These are phyloP conservation scores for Phaeosphaeria sp. DNA, from an alignment of 2,329 filamentous ascomycete genomes.

Conservation along the genomic window DNA sequence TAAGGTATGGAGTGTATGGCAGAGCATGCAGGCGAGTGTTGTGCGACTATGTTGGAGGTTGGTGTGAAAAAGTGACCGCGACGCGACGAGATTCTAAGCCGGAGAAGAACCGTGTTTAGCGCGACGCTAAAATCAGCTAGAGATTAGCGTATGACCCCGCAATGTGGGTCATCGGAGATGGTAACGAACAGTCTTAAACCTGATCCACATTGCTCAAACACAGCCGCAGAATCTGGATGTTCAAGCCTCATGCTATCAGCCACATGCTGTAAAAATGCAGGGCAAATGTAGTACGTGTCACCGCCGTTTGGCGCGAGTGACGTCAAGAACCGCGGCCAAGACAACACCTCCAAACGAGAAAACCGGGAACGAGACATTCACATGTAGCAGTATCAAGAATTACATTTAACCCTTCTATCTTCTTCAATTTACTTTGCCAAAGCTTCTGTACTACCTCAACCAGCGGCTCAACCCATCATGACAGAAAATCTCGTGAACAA, in stretches of 20 bases:
- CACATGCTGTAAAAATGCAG: neutral
- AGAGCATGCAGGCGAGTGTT: neutral
- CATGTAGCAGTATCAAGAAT: neutral
- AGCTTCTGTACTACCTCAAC: neutral
- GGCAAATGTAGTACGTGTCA: neutral
- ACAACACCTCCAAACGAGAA: constrained; percentile 7
- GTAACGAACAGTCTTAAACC: neutral
- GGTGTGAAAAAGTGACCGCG: neutral
- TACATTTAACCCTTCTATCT: neutral
- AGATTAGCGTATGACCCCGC: neutral
- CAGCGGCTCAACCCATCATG: constrained; percentile 9
- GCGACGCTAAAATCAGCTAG: neutral
- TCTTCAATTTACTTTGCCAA: neutral
- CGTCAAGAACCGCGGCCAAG: constrained; percentile 13
- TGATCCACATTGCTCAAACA: neutral
- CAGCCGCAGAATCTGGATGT: neutral
- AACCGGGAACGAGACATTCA: constrained; percentile 5
- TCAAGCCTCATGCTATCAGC: neutral
- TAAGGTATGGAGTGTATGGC: neutral
- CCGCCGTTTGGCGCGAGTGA: constrained; percentile 7
- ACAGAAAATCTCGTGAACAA: constrained; percentile 46
- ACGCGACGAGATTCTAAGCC: neutral
- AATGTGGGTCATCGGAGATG: neutral
- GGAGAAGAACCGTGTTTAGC: neutral
- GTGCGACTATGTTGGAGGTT: neutral